A percentile compares a stretch with the other conserved stretches of the same genome.
phyloP scores from a whole-genome alignment of 139 green algal species.

The Picochlorum sp. region DNA sequence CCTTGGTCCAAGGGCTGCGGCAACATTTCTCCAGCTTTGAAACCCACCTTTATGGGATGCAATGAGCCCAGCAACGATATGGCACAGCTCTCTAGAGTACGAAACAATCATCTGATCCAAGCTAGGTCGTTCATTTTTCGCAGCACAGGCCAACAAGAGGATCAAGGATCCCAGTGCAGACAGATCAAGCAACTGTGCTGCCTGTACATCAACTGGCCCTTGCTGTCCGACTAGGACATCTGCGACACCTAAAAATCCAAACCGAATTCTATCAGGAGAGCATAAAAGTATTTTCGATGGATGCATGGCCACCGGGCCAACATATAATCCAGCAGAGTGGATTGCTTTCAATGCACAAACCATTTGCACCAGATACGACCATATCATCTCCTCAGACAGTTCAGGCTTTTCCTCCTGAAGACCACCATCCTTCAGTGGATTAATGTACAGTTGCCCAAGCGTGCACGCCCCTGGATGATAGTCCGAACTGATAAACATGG shows the following conservation, averaged over 20 bases:
- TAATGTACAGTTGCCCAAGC: slow-evolving; percentile 44
- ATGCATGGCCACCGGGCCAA: slow-evolving; percentile 40
- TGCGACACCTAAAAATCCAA: slow-evolving; percentile 54
- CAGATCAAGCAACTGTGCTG: slow-evolving; percentile 35
- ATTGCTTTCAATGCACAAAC: slow-evolving; percentile 48
- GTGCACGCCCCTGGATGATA: slow-evolving; percentile 52
- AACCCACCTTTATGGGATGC: slow-evolving; percentile 28
- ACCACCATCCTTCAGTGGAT: slow-evolving; percentile 10
- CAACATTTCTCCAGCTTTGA: slow-evolving; percentile 42
- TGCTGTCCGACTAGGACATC: slow-evolving; percentile 45
- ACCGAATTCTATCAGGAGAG: slow-evolving; percentile 34
- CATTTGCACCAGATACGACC: slow-evolving; percentile 76
- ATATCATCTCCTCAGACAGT: slow-evolving; percentile 66
- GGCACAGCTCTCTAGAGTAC: slow-evolving; percentile 59
- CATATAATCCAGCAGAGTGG: slow-evolving; percentile 57
- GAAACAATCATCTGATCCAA: slow-evolving; percentile 52
- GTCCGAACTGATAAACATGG: slow-evolving; percentile 57
- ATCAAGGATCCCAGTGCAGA: slow-evolving; percentile 59
- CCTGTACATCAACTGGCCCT: slow-evolving; percentile 4
- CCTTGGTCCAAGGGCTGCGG: slow-evolving; percentile 55
- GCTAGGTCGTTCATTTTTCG: slow-evolving; percentile 20
- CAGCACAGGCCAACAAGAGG: slow-evolving; percentile 65
- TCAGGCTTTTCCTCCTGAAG: slow-evolving; percentile 9
- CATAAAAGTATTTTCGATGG: slow-evolving; percentile 65
- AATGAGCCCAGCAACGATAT: slow-evolving; percentile 51